Evolutionary conservation across 345 rosid species (phyloP).

Genomic region (Citrus hindsii): DNA sequence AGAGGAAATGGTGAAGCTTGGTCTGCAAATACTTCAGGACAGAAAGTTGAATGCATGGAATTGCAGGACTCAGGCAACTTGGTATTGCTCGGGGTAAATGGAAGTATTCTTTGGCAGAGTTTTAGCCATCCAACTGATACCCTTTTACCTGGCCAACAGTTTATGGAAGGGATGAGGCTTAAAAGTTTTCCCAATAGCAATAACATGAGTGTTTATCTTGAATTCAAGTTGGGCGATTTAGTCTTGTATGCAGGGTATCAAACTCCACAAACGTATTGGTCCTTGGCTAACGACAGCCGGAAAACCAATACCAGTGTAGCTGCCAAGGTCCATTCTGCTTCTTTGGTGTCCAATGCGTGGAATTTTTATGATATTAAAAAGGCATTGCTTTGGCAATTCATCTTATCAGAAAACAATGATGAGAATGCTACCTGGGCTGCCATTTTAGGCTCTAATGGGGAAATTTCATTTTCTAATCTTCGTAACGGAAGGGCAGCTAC

Average conservation of each 20-base stretch:
- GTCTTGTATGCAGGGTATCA: conserved; percentile 34
- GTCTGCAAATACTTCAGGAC: conserved; percentile 35
- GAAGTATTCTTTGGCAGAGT: conserved; percentile 46
- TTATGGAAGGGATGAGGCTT: conserved; percentile 37
- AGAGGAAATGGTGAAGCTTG: conserved; percentile 28
- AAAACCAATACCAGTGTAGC: conserved; percentile 19
- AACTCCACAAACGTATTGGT: conserved; percentile 54
- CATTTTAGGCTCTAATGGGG: conserved; percentile 34
- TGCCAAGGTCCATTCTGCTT: conserved; percentile 35
- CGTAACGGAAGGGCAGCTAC: conserved; percentile 5
- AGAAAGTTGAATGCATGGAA: conserved; percentile 33
- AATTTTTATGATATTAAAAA: conserved; percentile 39
- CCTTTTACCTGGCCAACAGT: conserved; percentile 37
- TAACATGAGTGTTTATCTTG: conserved; percentile 24
- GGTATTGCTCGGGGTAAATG: conserved; percentile 35
- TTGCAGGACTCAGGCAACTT: conserved; percentile 54
- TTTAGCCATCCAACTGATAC: conserved; percentile 45
- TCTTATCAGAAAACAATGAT: conserved; percentile 27
- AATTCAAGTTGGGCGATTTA: conserved; percentile 35
- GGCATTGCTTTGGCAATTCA: conserved; percentile 36
- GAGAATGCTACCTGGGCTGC: conserved; percentile 41
- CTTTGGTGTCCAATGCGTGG: conserved; percentile 42
- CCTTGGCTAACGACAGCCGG: conserved; percentile 28
- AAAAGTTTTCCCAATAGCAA: conserved; percentile 26
- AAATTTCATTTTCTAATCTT: conserved; percentile 35